A percentile compares a stretch with the other conserved stretches of the same genome.
Conservation (phyloP, 192 early-diverging fungal genomes). For the Backusella tuberculispora region DNA sequence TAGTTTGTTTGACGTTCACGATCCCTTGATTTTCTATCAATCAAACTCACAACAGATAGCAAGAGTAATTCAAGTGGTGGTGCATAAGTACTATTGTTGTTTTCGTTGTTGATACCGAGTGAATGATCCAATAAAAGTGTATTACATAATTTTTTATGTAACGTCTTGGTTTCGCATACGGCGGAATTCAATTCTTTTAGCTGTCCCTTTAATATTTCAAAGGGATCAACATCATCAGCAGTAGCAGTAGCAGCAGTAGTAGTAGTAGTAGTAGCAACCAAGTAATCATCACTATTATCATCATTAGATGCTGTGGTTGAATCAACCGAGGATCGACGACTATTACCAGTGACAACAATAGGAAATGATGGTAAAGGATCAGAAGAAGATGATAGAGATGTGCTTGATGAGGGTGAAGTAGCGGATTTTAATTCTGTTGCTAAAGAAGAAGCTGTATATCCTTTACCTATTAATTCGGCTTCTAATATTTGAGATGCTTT, state of each 20-base stretch:
- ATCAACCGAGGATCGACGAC: not conserved
- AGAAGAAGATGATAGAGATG: not conserved
- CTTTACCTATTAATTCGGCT: not conserved
- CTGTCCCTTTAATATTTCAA: constrained; percentile 27
- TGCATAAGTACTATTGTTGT: constrained; percentile 23
- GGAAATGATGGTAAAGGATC: not conserved
- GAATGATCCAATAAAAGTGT: constrained; percentile 23
- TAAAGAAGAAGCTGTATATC: not conserved
- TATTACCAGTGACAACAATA: not conserved
- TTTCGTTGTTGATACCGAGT: not conserved
- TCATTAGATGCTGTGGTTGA: not conserved
- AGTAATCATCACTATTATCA: not conserved
- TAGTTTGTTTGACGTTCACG: constrained; percentile 28
- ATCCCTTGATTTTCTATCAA: constrained; percentile 31
- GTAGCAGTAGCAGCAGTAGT: not conserved
- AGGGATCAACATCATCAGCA: not conserved
- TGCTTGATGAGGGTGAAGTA: not conserved
- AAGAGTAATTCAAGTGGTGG: constrained; percentile 36
- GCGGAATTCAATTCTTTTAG: constrained; percentile 26
- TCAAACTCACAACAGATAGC: not conserved
- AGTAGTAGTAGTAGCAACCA: too few relatives aligned
- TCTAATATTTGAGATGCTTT: constrained; percentile 1
- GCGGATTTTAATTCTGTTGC: not conserved
- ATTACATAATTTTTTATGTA: constrained; percentile 32
- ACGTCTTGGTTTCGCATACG: constrained; percentile 35